Conservation (phyloP, 2,329 filamentous ascomycete genomes). For the Daldinia sp. region DNA sequence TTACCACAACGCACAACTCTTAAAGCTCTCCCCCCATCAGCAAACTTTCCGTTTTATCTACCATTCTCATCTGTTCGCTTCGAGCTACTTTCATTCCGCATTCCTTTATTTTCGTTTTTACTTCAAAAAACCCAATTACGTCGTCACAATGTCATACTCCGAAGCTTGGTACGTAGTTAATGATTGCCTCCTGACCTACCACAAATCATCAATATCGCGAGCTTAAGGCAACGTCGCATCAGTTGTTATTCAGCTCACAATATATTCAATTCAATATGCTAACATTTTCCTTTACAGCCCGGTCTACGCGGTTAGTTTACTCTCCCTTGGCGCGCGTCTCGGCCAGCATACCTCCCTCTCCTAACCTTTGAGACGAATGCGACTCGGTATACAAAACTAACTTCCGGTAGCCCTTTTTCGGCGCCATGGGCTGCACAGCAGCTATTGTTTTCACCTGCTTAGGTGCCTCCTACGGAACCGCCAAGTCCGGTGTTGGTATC, state of each 20-base stretch:
- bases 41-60: constrained; percentile 20
- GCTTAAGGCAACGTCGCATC: constrained; percentile 27
- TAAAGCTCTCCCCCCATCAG: constrained; percentile 33
- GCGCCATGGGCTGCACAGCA: constrained; percentile 84
- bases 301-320: constrained; percentile 94
- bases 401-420: constrained; percentile 72
- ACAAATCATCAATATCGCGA: constrained; percentile 39
- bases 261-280: constrained; percentile 27
- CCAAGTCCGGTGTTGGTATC: constrained; percentile 99
- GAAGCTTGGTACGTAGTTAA: constrained; percentile 50
- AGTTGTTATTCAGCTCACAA: constrained; percentile 2
- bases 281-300: constrained; percentile 67
- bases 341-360: constrained; percentile 33
- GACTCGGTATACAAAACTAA: constrained; percentile 52
- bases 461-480: constrained; percentile 96
- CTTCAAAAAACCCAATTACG: constrained; percentile 18
- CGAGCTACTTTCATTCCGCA: constrained; percentile 19
- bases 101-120: constrained; percentile 11
- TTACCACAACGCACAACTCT: constrained; percentile 4
- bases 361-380: constrained; percentile 11
- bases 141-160: constrained; percentile 44
- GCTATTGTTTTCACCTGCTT: constrained; percentile 97
- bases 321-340: constrained; percentile 31
- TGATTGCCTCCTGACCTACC: constrained; percentile 34
- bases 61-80: constrained; percentile 19